phyloP scores from a whole-genome alignment of 1,284 basidiomycete species.

The Apiotrichum gracile region DNA sequence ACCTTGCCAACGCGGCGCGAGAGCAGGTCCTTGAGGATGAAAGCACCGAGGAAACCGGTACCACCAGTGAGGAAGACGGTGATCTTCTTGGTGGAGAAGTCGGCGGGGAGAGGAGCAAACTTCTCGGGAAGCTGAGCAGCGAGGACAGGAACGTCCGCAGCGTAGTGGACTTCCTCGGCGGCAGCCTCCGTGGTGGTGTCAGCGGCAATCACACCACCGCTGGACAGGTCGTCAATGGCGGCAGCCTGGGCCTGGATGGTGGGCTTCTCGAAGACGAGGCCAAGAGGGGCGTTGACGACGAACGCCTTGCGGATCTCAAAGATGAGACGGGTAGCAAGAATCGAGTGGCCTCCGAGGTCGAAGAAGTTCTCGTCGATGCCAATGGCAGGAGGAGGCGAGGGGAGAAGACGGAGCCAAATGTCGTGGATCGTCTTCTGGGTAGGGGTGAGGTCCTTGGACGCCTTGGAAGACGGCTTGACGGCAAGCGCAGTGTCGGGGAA shows the following conservation, averaged over 20 bases:
- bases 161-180: conserved; percentile 54
- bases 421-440: conserved; percentile 75
- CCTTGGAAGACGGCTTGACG: conserved; percentile 43
- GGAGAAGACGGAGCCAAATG: conserved; percentile 80
- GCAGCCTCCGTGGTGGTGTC: conserved; percentile 21
- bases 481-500: conserved; percentile 95
- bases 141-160: conserved; percentile 69
- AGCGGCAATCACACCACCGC: conserved; percentile 72
- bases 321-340: conserved; percentile 91
- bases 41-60: conserved; percentile 94
- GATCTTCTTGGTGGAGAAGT: conserved; percentile 55
- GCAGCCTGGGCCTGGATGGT: conserved; percentile 75
- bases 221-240: conserved; percentile 70
- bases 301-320: conserved; percentile 95
- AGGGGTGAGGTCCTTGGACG: conserved; percentile 50
- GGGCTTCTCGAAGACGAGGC: conserved; percentile 87
- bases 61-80: conserved; percentile 94
- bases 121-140: conserved; percentile 56
- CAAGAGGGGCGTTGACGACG: conserved; percentile 84
- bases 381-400: conserved; percentile 70
- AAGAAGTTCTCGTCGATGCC: conserved; percentile 95
- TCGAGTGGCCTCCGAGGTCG: conserved; percentile 97
- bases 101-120: conserved; percentile 56
- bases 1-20: conserved; percentile 70
- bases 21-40: conserved; percentile 79